Evolutionary conservation across 2,329 filamentous ascomycete genomes (phyloP), one percentile per base, ranked within the genome.

Genomic region (Alternaria ethzedia): DNA sequence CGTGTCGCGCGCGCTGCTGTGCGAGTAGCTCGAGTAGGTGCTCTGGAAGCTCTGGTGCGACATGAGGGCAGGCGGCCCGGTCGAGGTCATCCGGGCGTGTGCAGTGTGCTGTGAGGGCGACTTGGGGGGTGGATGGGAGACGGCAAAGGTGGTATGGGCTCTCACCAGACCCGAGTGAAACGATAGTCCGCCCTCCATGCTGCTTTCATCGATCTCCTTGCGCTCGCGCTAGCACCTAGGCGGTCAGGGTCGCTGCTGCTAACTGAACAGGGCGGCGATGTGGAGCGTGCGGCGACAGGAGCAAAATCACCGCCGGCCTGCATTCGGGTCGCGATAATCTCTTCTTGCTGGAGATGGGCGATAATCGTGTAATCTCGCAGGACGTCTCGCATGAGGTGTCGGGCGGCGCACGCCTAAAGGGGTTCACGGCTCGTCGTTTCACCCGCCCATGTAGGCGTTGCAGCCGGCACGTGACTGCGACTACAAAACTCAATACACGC

Each of bases 11-110:
- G 75, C 77, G 68, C 79, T 83, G 64, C 77, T 79, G 69, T 83
- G 81, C 54, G 82, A 84, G 72, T 81, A 83, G 68, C 80, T 81
- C 71, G 80, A 83, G 78, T 83, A 81, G 69, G 82, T 80, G 74
- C 80, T 81, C 69, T 83, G 81, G 76, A 80, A 82, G 75, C 75
- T 81, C 75, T 83, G 81, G 75, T 80, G 78, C 72, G 76, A 79
- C 70, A 81, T 79, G 70, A 83, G 78, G 69, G 80, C 74, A 49
- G 78, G 74, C 47, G 76, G 75, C 67, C 73, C 75, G 72, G 68
- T 75, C 59, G 76, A 77, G 67, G 70, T 72, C 73, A 78, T 78
- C 65, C 76, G 77, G 63, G 73, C 69, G 67, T 76, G 69, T 65
- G 65, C 58, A 64, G 74, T 59, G 61, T 59, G 60, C 50, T 54